A percentile compares a stretch with the other conserved stretches of the same genome.
phyloP scores from a whole-genome alignment of 2,329 filamentous ascomycete genomes.

The Rhexocercosporidium sp. region DNA sequence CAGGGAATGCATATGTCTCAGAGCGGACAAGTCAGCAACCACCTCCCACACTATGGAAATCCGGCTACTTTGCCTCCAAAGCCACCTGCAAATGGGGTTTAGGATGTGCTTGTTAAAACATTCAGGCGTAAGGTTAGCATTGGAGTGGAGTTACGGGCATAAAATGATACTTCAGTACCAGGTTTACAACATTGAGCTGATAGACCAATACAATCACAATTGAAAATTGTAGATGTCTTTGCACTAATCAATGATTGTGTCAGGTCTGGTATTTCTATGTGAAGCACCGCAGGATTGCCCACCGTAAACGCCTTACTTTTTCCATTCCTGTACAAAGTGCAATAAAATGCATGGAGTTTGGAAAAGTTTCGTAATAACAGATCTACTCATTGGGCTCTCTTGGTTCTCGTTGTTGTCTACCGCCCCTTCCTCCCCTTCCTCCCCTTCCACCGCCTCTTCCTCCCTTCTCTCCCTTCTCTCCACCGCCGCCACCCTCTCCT shows the following conservation, averaged over 20 bases:
- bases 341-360: conserved; percentile 35
- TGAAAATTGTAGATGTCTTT: neutral
- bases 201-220: conserved; percentile 38
- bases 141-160: conserved; percentile 42
- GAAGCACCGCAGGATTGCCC: conserved; percentile 51
- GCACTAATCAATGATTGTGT: conserved; percentile 4
- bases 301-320: conserved; percentile 51
- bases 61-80: conserved; percentile 59
- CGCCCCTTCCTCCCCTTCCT: conserved; percentile 41
- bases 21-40: conserved; percentile 47
- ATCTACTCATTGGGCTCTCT: conserved; percentile 47
- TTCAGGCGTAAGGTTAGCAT: conserved; percentile 44
- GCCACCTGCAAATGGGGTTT: conserved; percentile 54
- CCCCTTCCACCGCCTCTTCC: conserved; percentile 56
- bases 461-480: conserved; percentile 46
- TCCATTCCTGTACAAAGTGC: conserved; percentile 43
- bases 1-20: conserved; percentile 37
- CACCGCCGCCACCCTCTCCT: conserved; percentile 47
- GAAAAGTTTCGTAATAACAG: conserved; percentile 23
- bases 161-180: conserved; percentile 38
- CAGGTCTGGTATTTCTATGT: conserved; percentile 38
- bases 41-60: conserved; percentile 61
- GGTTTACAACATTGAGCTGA: conserved; percentile 40
- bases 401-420: conserved; percentile 51
- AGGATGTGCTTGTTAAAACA: conserved; percentile 38